Evolutionary conservation across 805 yeast genomes (phyloP), one percentile per base, ranked within the genome.

Genomic region (Nakazawaea ernobii): DNA sequence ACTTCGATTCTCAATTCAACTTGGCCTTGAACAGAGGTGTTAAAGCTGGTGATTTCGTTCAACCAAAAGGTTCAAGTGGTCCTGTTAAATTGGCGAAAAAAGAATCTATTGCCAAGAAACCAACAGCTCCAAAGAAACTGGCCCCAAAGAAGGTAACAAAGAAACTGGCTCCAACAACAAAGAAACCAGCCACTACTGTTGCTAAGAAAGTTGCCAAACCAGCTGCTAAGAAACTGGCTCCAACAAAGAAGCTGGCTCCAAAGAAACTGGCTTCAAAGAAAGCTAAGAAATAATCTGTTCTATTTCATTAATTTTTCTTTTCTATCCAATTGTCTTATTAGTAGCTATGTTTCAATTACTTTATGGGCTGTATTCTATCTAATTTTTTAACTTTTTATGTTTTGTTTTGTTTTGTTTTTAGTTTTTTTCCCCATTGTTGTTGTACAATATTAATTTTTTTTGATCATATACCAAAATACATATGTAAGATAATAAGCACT

Each of bases 31-130:
- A 84, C 71, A 83, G 80, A 63, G 95, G 95, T 55, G 92, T 89
- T 51, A 80, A 76, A 52, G 63, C 79, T n/a, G 92, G 86, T 42
- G 84, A 78, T 45, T 86, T 88, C 55, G 63, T 75, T 40, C 95
- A 86, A 69, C 95, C 95, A 62, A 87, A 88, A 70, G 96, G 96
- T 42, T 84, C 96, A 15, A 82, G 95, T 10, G 96, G 95, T 43
- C 87, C 95, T 41, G 79, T 87, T 54, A 86, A 87, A 67, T 65
- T 84, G 52, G 73, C 69, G 60, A 79, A 78, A 69, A 64, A 69
- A 57, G 54, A 59, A 44, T 44, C 53, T 32, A 59, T 59, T 20
- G 63, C 63, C 39, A 70, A 69, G 60, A 63, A 59, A 52, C 55
- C 68, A 9, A 63, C 63, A 32, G 51, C 61, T 14, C 53, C 63